phyloP scores from a whole-genome alignment of 2,329 filamentous ascomycete genomes.

The Cladophialophora bantiana region DNA sequence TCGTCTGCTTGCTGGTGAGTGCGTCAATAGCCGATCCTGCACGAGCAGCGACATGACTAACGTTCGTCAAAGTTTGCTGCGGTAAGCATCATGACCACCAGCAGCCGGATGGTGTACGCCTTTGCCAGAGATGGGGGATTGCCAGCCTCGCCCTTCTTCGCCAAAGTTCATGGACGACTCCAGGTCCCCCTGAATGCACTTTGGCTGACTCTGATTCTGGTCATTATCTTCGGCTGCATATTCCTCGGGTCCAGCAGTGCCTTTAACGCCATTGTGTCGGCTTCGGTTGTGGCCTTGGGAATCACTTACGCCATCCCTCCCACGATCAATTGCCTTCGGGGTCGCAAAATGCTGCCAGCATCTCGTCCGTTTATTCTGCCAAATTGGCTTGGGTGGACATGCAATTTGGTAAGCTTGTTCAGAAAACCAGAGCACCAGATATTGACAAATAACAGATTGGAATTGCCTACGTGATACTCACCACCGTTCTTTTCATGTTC shows the following conservation, averaged over 20 bases:
- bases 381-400: slow-evolving; percentile 63
- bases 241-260: slow-evolving; percentile 72
- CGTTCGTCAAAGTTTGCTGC: slow-evolving; percentile 64
- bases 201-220: slow-evolving; percentile 64
- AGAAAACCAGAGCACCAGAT: not conserved
- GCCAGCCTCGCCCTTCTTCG: slow-evolving; percentile 52
- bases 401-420: slow-evolving; percentile 58
- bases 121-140: slow-evolving; percentile 73
- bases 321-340: slow-evolving; percentile 71
- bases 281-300: slow-evolving; percentile 74
- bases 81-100: slow-evolving; percentile 70
- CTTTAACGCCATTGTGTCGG: slow-evolving; percentile 74
- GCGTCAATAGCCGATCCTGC: not conserved
- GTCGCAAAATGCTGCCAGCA: slow-evolving; percentile 69
- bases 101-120: slow-evolving; percentile 70
- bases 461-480: slow-evolving; percentile 71
- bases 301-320: slow-evolving; percentile 78
- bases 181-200: slow-evolving; percentile 72
- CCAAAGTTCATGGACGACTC: slow-evolving; percentile 65
- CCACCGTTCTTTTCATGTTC: slow-evolving; percentile 77
- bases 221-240: slow-evolving; percentile 73
- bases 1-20: slow-evolving; percentile 37
- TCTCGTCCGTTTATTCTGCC: slow-evolving; percentile 64
- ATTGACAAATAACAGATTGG: slow-evolving; percentile 53
- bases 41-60: slow-evolving; percentile 6